Conservation (phyloP, 108 stramenopile genomes). For the Pseudonitzschia multiseries region DNA sequence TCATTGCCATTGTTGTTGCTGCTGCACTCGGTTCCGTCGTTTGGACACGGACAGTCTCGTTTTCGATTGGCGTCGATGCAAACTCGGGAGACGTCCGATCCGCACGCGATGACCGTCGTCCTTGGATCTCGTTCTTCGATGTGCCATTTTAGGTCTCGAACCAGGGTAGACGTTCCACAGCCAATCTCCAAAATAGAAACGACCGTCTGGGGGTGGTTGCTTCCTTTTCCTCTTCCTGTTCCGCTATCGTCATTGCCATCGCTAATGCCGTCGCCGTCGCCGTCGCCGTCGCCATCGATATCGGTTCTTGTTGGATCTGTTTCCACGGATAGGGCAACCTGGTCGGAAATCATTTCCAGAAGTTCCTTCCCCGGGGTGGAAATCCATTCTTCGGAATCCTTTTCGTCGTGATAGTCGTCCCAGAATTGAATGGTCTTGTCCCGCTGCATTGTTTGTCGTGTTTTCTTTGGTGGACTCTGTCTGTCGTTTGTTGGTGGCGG, state of each 20-base stretch:
- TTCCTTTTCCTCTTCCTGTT: background rate
- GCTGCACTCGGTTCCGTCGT: background rate
- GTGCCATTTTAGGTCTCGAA: constrained; percentile 47
- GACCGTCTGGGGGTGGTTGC: no score
- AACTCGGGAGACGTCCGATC: constrained; percentile 71
- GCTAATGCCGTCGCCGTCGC: constrained; percentile 11
- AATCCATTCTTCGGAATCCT: constrained; percentile 41
- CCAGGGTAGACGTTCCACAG: constrained; percentile 68
- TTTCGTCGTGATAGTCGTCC: constrained; percentile 51
- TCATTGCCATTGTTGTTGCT: background rate
- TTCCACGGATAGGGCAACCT: no score
- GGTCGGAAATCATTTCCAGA: constrained; percentile 37
- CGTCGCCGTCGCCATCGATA: background rate
- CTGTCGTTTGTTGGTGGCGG: no score
- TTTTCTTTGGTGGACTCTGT: no score
- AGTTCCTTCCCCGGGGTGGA: constrained; percentile 42
- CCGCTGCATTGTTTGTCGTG: constrained; percentile 46
- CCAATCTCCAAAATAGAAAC: constrained; percentile 61
- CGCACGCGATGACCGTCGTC: constrained; percentile 35
- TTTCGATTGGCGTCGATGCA: constrained; percentile 51
- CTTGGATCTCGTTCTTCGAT: constrained; percentile 15
- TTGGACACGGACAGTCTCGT: constrained; percentile 34
- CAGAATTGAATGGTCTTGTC: constrained; percentile 69
- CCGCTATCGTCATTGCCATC: background rate
- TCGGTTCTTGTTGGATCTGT: no score